Conservation (phyloP, 2,329 filamentous ascomycete species). For the Lithohypha guttulata region DNA sequence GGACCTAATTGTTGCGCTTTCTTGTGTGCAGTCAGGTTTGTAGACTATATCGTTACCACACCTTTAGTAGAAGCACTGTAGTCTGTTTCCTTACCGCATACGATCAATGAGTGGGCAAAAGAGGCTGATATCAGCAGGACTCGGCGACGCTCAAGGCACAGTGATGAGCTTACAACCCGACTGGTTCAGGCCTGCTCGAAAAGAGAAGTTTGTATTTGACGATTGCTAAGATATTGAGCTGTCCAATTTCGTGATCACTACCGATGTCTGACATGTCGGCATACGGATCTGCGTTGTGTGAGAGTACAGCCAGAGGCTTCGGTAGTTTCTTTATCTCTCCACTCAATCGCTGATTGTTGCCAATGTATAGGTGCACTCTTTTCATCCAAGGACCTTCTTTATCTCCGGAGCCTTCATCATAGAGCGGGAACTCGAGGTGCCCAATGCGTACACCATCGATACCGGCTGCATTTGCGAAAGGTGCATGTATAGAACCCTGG, state of each 20-base stretch:
- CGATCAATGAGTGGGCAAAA: not conserved
- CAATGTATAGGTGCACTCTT: slow-evolving; percentile 75
- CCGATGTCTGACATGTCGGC: slow-evolving; percentile 26
- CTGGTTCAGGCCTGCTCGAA: slow-evolving; percentile 72
- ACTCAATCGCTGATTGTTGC: slow-evolving; percentile 74
- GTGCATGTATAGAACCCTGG: slow-evolving; percentile 79
- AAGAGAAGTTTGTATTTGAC: slow-evolving; percentile 82
- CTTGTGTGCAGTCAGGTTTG: too few relatives aligned
- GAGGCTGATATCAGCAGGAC: not conserved
- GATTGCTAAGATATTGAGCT: slow-evolving; percentile 77
- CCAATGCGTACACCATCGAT: slow-evolving; percentile 47
- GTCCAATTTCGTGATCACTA: slow-evolving; percentile 24
- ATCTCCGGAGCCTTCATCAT: slow-evolving; percentile 42
- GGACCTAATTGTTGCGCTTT: too few relatives aligned
- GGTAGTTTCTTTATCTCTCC: slow-evolving; percentile 83
- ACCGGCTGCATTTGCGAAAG: slow-evolving; percentile 28
- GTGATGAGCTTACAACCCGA: slow-evolving; percentile 42
- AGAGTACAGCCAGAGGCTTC: slow-evolving; percentile 68
- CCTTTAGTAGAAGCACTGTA: too few relatives aligned
- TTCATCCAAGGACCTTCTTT: slow-evolving; percentile 74
- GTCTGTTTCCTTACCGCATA: too few relatives aligned
- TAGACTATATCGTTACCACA: too few relatives aligned
- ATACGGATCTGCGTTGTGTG: slow-evolving; percentile 36
- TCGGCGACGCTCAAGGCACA: too few relatives aligned
- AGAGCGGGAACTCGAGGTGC: slow-evolving; percentile 66